A percentile compares a stretch with the other conserved stretches of the same genome.
phyloP scores from a whole-genome alignment of 2,329 filamentous ascomycete species.

The Penicillium sp. region DNA sequence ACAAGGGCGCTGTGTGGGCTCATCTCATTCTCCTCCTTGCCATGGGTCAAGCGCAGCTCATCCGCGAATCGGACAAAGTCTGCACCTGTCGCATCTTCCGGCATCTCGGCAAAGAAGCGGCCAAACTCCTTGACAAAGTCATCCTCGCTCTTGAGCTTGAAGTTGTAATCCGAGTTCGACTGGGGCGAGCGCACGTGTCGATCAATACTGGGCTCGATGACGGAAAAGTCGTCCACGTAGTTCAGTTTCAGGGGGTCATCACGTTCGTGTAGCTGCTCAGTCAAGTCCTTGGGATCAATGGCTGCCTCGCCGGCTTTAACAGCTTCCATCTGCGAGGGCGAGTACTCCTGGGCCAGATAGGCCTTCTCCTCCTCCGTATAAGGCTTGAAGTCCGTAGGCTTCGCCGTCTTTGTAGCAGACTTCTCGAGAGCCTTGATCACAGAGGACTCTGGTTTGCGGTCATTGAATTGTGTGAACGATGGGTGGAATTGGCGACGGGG shows the following conservation, averaged over 20 bases:
- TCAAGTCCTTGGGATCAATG: slow-evolving; percentile 67
- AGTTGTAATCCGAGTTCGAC: slow-evolving; percentile 50
- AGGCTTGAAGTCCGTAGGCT: slow-evolving; percentile 40
- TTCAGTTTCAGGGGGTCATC: slow-evolving; percentile 65
- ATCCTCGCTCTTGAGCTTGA: slow-evolving; percentile 56
- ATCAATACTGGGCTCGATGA: slow-evolving; percentile 72
- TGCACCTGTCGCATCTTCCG: slow-evolving; percentile 43
- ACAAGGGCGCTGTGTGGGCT: slow-evolving; percentile 46
- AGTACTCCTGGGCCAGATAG: slow-evolving; percentile 62
- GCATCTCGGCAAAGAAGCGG: slow-evolving; percentile 43
- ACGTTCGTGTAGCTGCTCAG: slow-evolving; percentile 65
- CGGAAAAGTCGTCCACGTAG: slow-evolving; percentile 78
- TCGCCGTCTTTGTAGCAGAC: slow-evolving; percentile 21
- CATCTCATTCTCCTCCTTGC: slow-evolving; percentile 46
- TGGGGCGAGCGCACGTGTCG: slow-evolving; percentile 51
- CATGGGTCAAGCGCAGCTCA: slow-evolving; percentile 46
- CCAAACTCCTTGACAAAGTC: slow-evolving; percentile 57
- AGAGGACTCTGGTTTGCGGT: slow-evolving; percentile 36
- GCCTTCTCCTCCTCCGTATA: slow-evolving; percentile 64
- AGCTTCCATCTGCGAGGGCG: slow-evolving; percentile 71
- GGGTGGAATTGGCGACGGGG: slow-evolving; percentile 47
- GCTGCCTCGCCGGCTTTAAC: slow-evolving; percentile 74
- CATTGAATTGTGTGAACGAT: slow-evolving; percentile 34
- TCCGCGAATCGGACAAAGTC: slow-evolving; percentile 42
- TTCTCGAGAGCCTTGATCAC: slow-evolving; percentile 34